Evolutionary conservation across 2,329 filamentous ascomycete species (phyloP), one percentile per base, ranked within the genome.

Genomic region (Cercospora sp.): DNA sequence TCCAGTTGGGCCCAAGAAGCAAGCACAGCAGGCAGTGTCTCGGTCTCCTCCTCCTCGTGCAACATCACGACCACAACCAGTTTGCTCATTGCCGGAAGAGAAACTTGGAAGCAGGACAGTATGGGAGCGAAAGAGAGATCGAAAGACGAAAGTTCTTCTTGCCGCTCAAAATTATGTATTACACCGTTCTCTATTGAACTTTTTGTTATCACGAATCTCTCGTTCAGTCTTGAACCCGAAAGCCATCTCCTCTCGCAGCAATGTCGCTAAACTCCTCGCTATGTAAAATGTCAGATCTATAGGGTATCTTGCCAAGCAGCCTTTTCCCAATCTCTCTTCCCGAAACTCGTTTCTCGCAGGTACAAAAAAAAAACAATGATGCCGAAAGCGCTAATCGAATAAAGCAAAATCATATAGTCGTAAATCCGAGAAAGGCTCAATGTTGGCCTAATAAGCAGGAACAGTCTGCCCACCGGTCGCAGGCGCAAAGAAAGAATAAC

Each of bases 401-500:
- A 55, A 5, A 53, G 18, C 24, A n/a, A 21, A 12, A n/a, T 21
- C 13, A 32, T 63, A 53, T 16, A 37, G 12, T 58, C 55, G 16
- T 34, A 21, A 30, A 65, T 3, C 24, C n/a, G 53, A 32, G 32
- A 58, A 32, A 21, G 13, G 16, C 30, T 9, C 6, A 21, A 21
- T 21, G 3, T 40, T 45, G 26, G 49, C 26, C 37, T 49, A 65
- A 37, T 65, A 65, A 30, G 62, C 70, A 3, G 70, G 62, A n/a
- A 70, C 63, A 53, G 65, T 64, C 60, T 63, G 55, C 5, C 37
- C 61, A 28, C 61, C 43, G 1, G 45, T 26, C 45, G 45, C 30
- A 26, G 67, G 63, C 7, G 71, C 63, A 40, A 72, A 71, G 32
- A 69, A 66, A 55, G 72, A 71, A 63, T 77, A 77, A 26, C 70